Base-by-base conservation (phyloP, 2,329 filamentous ascomycete genomes). In the Leptographium procerum region DNA sequence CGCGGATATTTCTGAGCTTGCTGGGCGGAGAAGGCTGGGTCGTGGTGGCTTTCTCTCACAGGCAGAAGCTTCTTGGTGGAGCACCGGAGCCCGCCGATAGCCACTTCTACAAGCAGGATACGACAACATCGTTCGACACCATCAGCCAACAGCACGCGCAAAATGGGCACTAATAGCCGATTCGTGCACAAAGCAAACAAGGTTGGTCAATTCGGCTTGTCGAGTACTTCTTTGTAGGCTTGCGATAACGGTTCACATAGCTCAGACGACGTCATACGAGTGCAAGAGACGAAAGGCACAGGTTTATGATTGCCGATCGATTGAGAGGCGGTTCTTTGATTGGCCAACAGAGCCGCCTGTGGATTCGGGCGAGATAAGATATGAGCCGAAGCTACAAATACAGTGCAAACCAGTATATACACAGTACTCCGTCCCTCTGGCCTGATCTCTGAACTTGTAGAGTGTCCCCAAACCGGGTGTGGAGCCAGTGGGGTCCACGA, bases 41-140 rank as follows among this genome's bases (percentile, higher is more conserved):
- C 48, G 48, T n/a, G 31, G 11, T 29, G 13, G 28, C 7, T 26
- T 26, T 13, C 40, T 52, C 29, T 31, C 36, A 40, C 16, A 52
- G 45, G 54, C 26, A 50, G 36, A 22, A 31, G 29, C 16, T n/a
- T 19, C 10, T 22, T 50, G 13, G 58, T 61, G 60, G 61, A 43
- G 59, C 56, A 50, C 58, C 64, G 64, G 64, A 66, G 61, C 63
- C 64, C 64, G 64, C 63, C 64, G 63, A 65, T 48, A 53, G 60
- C 64, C 64, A 64, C 62, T 56, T 55, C 45, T 28, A 52, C 22
- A 40, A 28, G 47, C 43, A 53, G 59, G 52, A 52, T 48, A 56
- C n/a, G 45, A 28, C 31, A 57, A 16, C 16, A 57, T 57, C 55
- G 33, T 57, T 57, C 55, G 47, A 57, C 55, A 43, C 24, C 7